These are phyloP conservation scores for Globisporangium recalcitrans DNA, from an alignment of 352 stramenopile genomes.

Conservation along the genomic window DNA sequence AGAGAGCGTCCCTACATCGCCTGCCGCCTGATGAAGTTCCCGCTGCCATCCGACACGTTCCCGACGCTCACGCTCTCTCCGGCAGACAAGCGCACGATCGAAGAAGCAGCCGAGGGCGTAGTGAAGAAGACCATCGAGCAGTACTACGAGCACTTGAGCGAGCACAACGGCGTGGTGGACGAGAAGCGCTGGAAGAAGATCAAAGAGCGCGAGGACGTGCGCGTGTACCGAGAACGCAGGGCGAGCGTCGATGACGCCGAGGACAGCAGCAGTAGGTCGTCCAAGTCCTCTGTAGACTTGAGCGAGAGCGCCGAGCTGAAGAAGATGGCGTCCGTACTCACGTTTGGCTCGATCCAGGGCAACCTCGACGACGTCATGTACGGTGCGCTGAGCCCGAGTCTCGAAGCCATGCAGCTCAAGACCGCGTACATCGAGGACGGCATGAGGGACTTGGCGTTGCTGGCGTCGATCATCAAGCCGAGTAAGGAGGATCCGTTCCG, in stretches of 20 bases:
- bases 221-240: conserved; percentile 5
- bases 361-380: background rate
- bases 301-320: background rate
- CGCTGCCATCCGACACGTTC: background rate
- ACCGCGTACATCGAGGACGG: conserved; percentile 42
- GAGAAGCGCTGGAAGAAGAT: conserved; percentile 42
- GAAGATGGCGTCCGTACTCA: conserved; percentile 15
- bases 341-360: conserved; percentile 27
- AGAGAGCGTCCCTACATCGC: too few species aligned
- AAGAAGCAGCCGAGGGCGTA: background rate
- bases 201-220: conserved; percentile 26
- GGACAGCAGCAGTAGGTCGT: too few species aligned
- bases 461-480: background rate
- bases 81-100: background rate
- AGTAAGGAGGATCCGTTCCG: background rate
- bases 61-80: background rate
- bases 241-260: conserved; percentile 10
- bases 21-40: background rate
- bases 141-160: background rate
- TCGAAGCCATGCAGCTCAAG: conserved; percentile 46
- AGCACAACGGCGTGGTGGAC: background rate
- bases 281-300: conserved; percentile 22
- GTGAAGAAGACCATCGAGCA: background rate
- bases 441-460: conserved; percentile 34
- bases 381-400: conserved; percentile 4